These are phyloP conservation scores for Pueraria montana DNA, from an alignment of 306 rosid species.

Conservation along the genomic window DNA sequence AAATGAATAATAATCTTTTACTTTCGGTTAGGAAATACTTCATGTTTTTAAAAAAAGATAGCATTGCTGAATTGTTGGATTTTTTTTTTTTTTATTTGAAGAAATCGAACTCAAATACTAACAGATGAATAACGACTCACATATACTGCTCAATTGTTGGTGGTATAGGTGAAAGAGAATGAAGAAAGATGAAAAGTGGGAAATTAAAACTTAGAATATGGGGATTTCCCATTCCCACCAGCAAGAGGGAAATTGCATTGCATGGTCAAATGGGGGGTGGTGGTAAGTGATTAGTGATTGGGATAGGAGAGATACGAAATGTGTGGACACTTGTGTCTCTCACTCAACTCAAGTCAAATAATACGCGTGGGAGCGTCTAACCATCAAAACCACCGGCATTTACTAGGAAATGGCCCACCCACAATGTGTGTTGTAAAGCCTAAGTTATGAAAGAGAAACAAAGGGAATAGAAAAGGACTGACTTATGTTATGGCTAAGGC, in stretches of 20 bases:
- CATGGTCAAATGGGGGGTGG: neutral
- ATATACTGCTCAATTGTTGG: no score
- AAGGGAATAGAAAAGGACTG: neutral
- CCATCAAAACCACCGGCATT: neutral
- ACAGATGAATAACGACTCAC: no score
- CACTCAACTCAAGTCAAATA: neutral
- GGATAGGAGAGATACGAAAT: neutral
- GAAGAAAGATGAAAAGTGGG: neutral
- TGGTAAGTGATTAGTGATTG: neutral
- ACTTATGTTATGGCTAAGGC: neutral
- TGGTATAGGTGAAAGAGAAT: neutral
- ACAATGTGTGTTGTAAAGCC: constrained; percentile 18
- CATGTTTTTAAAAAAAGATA: no score
- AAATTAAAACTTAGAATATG: neutral
- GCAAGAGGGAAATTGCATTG: neutral
- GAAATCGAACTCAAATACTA: no score
- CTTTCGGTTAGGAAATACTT: no score
- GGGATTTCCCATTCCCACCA: neutral
- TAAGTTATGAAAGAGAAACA: constrained; percentile 22
- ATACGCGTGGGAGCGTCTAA: constrained; percentile 3
- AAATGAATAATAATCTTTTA: no score
- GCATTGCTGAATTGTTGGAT: neutral
- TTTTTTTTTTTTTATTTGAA: no score
- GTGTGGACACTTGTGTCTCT: constrained; percentile 1
- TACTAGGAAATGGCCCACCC: constrained; percentile 27